These are phyloP conservation scores for Paracamarosporium sp. DNA, from an alignment of 2,329 filamentous ascomycete genomes.

Conservation along the genomic window DNA sequence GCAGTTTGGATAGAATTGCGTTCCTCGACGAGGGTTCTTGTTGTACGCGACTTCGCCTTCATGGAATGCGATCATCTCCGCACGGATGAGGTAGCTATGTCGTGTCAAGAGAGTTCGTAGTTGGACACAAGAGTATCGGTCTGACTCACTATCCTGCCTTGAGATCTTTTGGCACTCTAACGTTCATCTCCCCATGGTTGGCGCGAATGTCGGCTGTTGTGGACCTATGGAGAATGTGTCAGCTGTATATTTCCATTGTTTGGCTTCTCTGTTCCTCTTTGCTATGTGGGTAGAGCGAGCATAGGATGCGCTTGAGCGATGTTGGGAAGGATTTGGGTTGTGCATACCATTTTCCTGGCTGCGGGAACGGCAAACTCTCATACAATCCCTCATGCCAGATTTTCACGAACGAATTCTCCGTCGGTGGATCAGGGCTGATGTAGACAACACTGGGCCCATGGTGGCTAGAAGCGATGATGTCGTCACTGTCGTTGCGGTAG, in stretches of 20 bases:
- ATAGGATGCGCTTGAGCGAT: no score
- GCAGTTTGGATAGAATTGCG: constrained; percentile 54
- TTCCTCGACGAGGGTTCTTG: constrained; percentile 32
- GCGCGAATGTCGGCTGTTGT: constrained; percentile 31
- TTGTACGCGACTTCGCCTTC: constrained; percentile 42
- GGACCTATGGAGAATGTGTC: no score
- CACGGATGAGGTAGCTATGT: constrained; percentile 51
- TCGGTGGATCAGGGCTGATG: constrained; percentile 48
- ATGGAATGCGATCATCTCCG: constrained; percentile 54
- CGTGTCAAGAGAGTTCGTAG: constrained; percentile 22
- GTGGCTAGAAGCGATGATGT: constrained; percentile 37
- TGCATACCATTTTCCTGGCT: constrained; percentile 45
- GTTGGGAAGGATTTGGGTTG: no score
- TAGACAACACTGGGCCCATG: constrained; percentile 49
- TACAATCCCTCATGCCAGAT: constrained; percentile 49
- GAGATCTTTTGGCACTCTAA: constrained; percentile 41
- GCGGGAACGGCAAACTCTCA: constrained; percentile 36
- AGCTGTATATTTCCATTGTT: no score
- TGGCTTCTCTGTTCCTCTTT: no score
- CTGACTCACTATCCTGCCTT: constrained; percentile 44
- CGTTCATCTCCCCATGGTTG: constrained; percentile 35
- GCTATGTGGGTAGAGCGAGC: no score
- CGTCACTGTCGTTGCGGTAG: constrained; percentile 42
- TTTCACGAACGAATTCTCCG: constrained; percentile 49
- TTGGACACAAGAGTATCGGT: not conserved